Percentiles rank a stretch among this genome's conserved stretches.
phyloP scores from a whole-genome alignment of 1,284 basidiomycete species.

The Sporisorium sorghi region DNA sequence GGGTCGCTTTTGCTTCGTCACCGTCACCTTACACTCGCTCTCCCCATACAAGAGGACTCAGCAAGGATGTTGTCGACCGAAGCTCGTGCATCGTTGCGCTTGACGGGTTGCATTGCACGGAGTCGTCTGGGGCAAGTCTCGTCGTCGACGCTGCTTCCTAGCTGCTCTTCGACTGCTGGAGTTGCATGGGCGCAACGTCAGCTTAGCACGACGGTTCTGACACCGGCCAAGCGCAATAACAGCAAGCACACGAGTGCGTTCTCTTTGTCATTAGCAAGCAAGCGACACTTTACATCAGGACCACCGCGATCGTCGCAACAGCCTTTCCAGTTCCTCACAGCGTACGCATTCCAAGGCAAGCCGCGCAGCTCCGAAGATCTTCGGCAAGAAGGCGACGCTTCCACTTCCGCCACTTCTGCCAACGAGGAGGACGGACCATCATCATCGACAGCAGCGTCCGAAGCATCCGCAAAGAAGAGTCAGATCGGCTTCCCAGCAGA shows the following conservation, averaged over 20 bases:
- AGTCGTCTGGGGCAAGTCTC: conserved; percentile 5
- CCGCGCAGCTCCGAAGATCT: conserved; percentile 70
- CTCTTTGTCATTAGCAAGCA: conserved; percentile 2
- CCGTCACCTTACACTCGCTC: too few species aligned
- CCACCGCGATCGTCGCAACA: conserved; percentile 28
- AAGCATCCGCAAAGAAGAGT: conserved; percentile 28
- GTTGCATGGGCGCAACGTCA: neutral
- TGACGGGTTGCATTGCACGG: conserved; percentile 10
- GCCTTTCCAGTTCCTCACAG: conserved; percentile 78
- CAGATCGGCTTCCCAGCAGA: conserved; percentile 76
- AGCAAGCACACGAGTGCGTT: neutral
- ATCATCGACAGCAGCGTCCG: conserved; percentile 7
- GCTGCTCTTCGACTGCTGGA: neutral
- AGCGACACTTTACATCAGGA: conserved; percentile 28
- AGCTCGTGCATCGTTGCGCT: conserved; percentile 13
- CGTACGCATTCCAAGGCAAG: conserved; percentile 83
- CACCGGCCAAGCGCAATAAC: conserved; percentile 1
- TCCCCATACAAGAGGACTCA: too few species aligned
- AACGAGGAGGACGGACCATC: conserved; percentile 27
- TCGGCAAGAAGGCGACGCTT: conserved; percentile 29
- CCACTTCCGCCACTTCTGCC: conserved; percentile 18
- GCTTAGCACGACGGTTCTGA: conserved; percentile 9
- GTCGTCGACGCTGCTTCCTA: neutral
- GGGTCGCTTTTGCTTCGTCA: neutral
- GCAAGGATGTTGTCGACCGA: conserved; percentile 21